A percentile compares a stretch with the other conserved stretches of the same genome.
Conservation (phyloP, 805 yeast species). For the Cyberlindnera japonica region DNA sequence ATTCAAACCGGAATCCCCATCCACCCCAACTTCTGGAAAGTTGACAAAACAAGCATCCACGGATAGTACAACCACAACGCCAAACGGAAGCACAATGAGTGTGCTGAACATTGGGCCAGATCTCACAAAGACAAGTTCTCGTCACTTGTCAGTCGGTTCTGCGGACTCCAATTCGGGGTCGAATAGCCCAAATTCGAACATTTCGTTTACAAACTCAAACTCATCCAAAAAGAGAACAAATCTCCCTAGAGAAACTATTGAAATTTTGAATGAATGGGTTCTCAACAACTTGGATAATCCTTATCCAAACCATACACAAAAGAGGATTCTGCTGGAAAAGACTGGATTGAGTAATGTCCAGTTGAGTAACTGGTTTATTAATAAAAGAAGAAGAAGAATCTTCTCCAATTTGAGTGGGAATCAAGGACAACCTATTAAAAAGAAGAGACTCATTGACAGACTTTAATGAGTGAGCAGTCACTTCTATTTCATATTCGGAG, state of each 20-base stretch:
- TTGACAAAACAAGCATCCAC: slow-evolving; percentile 1
- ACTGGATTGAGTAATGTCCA: slow-evolving; percentile 82
- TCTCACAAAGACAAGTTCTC: slow-evolving; percentile 8
- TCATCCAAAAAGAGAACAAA: slow-evolving; percentile 54
- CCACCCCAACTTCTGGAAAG: background rate
- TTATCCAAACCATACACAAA: slow-evolving; percentile 79
- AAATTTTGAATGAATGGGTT: slow-evolving; percentile 70
- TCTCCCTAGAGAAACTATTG: slow-evolving; percentile 75
- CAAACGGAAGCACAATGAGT: slow-evolving; percentile 7
- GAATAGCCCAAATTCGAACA: slow-evolving; percentile 7
- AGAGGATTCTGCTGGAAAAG: slow-evolving; percentile 58
- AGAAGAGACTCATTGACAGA: slow-evolving; percentile 29
- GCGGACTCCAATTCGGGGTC: slow-evolving; percentile 13
- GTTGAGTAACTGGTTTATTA: slow-evolving; percentile 83
- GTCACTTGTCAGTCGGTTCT: slow-evolving; percentile 19
- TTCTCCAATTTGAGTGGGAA: slow-evolving; percentile 29
- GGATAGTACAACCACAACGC: slow-evolving; percentile 4
- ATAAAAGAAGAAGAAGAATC: slow-evolving; percentile 76
- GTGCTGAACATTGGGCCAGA: slow-evolving; percentile 13
- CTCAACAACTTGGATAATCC: slow-evolving; percentile 73
- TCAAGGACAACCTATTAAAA: slow-evolving; percentile 31
- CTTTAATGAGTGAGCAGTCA: slow-evolving; percentile 6
- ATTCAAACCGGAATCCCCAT: slow-evolving; percentile 5
- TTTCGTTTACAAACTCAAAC: slow-evolving; percentile 4
- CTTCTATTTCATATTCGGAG: no score